Percentiles rank a stretch among this genome's conserved stretches.
phyloP scores from a whole-genome alignment of 768 basidiomycete genomes.

The Harrya chromipes region DNA sequence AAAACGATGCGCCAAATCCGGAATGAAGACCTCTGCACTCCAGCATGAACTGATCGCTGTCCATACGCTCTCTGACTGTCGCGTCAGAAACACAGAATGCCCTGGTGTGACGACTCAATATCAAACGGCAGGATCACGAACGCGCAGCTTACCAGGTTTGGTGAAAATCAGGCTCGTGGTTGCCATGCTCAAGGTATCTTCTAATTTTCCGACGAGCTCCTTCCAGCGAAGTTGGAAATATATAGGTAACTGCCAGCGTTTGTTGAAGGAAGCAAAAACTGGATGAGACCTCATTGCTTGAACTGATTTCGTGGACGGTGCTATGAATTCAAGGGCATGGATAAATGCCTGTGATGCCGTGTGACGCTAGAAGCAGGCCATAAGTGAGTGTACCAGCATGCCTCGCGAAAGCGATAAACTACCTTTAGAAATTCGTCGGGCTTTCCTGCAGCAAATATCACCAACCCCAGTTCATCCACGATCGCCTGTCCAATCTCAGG shows the following conservation, averaged over 20 bases:
- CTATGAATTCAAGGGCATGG: constrained; percentile 73
- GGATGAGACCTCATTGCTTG: constrained; percentile 70
- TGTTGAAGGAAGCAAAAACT: constrained; percentile 67
- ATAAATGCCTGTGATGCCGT: constrained; percentile 82
- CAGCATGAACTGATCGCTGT: constrained; percentile 76
- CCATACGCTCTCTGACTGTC: constrained; percentile 69
- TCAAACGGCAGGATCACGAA: background rate
- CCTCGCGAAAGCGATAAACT: constrained; percentile 15
- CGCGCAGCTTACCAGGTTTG: constrained; percentile 38
- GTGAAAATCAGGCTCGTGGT: constrained; percentile 37
- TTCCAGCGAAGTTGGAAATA: constrained; percentile 99
- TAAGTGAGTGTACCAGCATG: background rate
- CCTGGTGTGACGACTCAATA: constrained; percentile 15
- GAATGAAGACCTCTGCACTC: constrained; percentile 83
- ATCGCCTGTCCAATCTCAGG: constrained; percentile 77
- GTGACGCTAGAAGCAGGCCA: constrained; percentile 58
- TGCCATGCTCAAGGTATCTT: constrained; percentile 54
- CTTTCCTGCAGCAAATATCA: constrained; percentile 88
- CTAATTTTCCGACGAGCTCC: constrained; percentile 77
- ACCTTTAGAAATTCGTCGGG: constrained; percentile 91
- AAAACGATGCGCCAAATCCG: constrained; percentile 78
- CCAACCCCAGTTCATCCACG: constrained; percentile 76
- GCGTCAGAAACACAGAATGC: constrained; percentile 45
- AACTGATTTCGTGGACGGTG: constrained; percentile 71
- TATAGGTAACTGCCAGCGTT: constrained; percentile 93